phyloP scores from a whole-genome alignment of 306 rosid genomes.

The Erythrophleum fordii region DNA sequence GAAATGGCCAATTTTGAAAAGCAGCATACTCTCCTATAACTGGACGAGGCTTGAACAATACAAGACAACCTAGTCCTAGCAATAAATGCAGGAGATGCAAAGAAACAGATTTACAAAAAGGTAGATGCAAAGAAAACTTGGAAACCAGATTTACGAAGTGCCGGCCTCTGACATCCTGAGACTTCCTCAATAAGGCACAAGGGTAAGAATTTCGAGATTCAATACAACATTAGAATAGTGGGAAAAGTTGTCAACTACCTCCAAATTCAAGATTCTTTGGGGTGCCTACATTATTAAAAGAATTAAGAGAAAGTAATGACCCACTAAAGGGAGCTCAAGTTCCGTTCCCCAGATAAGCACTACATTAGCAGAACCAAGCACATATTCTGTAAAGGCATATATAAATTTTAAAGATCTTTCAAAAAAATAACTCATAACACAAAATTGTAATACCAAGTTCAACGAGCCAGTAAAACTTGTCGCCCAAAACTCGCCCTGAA shows the following conservation, averaged over 20 bases:
- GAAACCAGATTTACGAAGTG: no score
- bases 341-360: neutral
- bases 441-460: constrained; percentile 35
- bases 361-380: neutral
- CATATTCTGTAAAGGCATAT: neutral
- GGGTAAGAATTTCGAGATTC: no score
- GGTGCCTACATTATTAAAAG: neutral
- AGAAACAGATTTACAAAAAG: no score
- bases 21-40: no score
- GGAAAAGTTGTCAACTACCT: neutral
- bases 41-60: no score
- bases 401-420: neutral
- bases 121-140: no score
- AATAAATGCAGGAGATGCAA: no score
- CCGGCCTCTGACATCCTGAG: no score
- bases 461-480: constrained; percentile 31
- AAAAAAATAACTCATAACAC: constrained; percentile 22
- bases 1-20: no score
- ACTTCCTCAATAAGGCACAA: no score
- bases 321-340: neutral
- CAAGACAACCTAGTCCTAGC: no score
- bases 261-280: neutral
- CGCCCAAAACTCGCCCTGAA: constrained; percentile 25
- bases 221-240: no score
- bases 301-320: neutral